Evolutionary conservation across 768 basidiomycete species (phyloP), one percentile per base, ranked within the genome.

Genomic region (Asterophora parasitica): DNA sequence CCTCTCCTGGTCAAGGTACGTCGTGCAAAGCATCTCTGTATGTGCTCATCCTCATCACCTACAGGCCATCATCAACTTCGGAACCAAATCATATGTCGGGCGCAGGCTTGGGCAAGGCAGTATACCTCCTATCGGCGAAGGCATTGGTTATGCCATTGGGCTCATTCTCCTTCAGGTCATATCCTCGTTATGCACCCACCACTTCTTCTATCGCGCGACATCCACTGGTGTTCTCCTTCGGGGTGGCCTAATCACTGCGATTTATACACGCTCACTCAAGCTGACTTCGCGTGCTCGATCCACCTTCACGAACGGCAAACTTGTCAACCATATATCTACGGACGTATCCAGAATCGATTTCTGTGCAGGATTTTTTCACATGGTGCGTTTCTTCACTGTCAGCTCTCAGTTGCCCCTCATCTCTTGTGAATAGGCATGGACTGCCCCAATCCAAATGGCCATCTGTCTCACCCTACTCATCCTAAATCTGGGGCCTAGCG

Each of bases 281-380:
- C 75, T 97, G 27, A 86, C 88, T 2, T 78, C 87, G 13, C 83
- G 89, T 34, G 81, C 91, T 5, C 79, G 94, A 6, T 82, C 83
- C 1, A 82, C 79, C 7, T 75, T 94, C 35, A 81, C 88, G 1
- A 96, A 91, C 58, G 94, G 92, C 16, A 87, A 87, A 61, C 77
- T 96, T 9, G 85, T 96, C 53, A 94, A 92, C 55, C 92, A 95
- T 67, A 94, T 98, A 51, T 92, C 89, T 4, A 91, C 88, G 1
- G 92, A 93, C 61, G 82, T 94, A 16, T 92, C 88, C 23, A 79
- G 93, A 16, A 88, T 97, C 60, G 92, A 97, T 61, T 96, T 92
- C 57, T 86, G 85, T 57, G 74, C 79, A 57, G 74, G 83, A 15
- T 88, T 83, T 68, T 86, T 90, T 64, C 88, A 90, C 56, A 83